Percentiles rank a stretch among this genome's conserved stretches.
Evolutionary conservation across 1,284 basidiomycete genomes (phyloP).

Genomic region (Hortiboletus rubellus): DNA sequence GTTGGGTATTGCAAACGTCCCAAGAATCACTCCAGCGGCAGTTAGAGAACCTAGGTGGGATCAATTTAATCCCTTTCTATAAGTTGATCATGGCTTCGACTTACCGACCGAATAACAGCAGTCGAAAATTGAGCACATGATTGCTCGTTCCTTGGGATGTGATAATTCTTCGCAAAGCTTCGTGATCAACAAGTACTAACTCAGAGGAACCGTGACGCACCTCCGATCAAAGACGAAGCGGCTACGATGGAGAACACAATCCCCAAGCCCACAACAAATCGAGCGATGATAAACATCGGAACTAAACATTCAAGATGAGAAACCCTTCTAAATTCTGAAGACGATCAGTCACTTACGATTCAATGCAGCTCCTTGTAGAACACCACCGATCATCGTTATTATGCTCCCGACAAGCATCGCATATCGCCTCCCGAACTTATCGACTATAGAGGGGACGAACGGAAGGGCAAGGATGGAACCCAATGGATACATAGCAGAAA

Average conservation of each 20-base stretch:
- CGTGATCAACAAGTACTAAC: background rate
- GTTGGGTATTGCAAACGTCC: slow-evolving; percentile 48
- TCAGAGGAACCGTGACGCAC: slow-evolving; percentile 1
- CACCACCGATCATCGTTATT: slow-evolving; percentile 1
- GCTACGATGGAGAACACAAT: slow-evolving; percentile 13
- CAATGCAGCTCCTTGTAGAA: slow-evolving; percentile 14
- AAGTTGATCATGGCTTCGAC: too few relatives aligned
- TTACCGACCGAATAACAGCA: too few relatives aligned
- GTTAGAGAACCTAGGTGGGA: too few relatives aligned
- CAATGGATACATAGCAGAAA: slow-evolving; percentile 15
- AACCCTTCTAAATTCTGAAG: fast-evolving
- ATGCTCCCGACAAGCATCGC: slow-evolving; percentile 14
- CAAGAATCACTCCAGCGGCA: slow-evolving; percentile 4
- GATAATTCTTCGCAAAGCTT: slow-evolving; percentile 12
- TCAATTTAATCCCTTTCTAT: too few relatives aligned
- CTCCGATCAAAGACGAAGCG: slow-evolving; percentile 18
- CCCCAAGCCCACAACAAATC: slow-evolving; percentile 16
- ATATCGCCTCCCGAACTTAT: slow-evolving; percentile 17
- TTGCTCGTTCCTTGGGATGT: slow-evolving; percentile 20
- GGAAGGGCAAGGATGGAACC: slow-evolving; percentile 12
- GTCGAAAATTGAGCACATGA: too few relatives aligned
- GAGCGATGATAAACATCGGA: slow-evolving; percentile 18
- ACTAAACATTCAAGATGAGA: slow-evolving; percentile 2
- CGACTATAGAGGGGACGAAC: slow-evolving; percentile 9
- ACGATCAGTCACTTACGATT: background rate